Base-by-base conservation (phyloP, 2,329 filamentous ascomycete genomes). In the Pseudogymnoascus sp. region DNA sequence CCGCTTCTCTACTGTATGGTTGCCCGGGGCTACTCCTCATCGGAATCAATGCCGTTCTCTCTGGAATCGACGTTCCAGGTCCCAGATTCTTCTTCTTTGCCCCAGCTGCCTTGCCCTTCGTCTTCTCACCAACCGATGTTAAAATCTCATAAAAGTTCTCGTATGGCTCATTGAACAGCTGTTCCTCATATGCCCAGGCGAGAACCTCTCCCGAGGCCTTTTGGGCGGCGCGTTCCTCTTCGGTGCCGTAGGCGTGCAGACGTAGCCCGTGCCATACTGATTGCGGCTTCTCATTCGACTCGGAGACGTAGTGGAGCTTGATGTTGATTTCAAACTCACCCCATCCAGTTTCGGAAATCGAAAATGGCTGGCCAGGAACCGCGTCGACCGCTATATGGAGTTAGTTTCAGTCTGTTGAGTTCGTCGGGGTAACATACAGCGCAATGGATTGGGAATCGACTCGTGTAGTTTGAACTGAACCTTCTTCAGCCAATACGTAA, bases 391-490 rank as follows among this genome's bases (percentile, higher is more conserved):
- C 80, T 83, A 55, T 6, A 21, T 21, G 4, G 27, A 18, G 39
- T 63, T 10, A 12, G 39, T 45, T 5, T 60, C 10, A 6, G 2
- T 8, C 15, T 5, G 15, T 42, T 25, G 27, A 36, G 29, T 27
- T 33, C 21, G 2, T 37, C 9, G 4, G 48, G 4, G 33, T 35
- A 4, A 75, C 81, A 64, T 74, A 83, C 84, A 96, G 68, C 94
- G 88, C 21, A 94, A 83, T 62, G 89, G 89, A 74, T 97, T 96
- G 29, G 91, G 87, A 73, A 97, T 97, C 8, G 93, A 97, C 75
- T 97, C 92, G 80, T 97, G 93, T 13, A 99, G 85, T 75, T 97
- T 97, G 78, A 99, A 99, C 74, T 97, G 92, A 1, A 99, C 93
- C 70, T 96, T 93, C 63, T 93, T 90, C 67, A 97, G 82, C 92